phyloP scores from a whole-genome alignment of 345 rosid species.

The Eucalyptus polyanthemos region DNA sequence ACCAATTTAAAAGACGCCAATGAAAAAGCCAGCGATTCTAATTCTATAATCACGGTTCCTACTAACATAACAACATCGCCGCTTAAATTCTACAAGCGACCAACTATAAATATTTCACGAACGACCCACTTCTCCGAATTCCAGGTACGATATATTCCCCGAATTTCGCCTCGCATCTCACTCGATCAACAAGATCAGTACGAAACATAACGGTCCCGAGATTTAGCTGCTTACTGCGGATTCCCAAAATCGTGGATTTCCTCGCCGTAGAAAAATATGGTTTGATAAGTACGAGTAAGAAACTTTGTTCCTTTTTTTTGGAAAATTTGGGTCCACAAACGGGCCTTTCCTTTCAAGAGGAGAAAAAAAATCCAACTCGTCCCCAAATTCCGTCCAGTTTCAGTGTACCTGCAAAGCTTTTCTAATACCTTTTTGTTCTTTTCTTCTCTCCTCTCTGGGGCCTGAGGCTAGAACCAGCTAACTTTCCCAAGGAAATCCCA shows the following conservation, averaged over 20 bases:
- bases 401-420: not conserved
- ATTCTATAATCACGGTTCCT: not conserved
- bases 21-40: not conserved
- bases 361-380: not conserved
- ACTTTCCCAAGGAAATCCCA: not conserved
- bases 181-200: not conserved
- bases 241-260: accelerated
- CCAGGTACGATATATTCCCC: not conserved
- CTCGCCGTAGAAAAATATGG: not conserved
- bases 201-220: not conserved
- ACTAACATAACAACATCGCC: not conserved
- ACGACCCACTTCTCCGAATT: not conserved
- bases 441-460: not conserved
- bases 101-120: accelerated
- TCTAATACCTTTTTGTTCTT: not conserved
- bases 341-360: not conserved
- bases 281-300: not conserved
- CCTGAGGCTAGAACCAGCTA: not conserved
- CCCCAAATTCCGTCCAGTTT: not conserved
- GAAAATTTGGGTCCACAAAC: not conserved
- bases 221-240: not conserved
- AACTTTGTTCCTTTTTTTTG: not conserved
- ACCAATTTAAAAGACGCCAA: not conserved
- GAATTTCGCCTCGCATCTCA: not conserved
- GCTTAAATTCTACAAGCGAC: not conserved